Evolutionary conservation across 345 rosid genomes (phyloP).

Genomic region (Citrus australasica): DNA sequence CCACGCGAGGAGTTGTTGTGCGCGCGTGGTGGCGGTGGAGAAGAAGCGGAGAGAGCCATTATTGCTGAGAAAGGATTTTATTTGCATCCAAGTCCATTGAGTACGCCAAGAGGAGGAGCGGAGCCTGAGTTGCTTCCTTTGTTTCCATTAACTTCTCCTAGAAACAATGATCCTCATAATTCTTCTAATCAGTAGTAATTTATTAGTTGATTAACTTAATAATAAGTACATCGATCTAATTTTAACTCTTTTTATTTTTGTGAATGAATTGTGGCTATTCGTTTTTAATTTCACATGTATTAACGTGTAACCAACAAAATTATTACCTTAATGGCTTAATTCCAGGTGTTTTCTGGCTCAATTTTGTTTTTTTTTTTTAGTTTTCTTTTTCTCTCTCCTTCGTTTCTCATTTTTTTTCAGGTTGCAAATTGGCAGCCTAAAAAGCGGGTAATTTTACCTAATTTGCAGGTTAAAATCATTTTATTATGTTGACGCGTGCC

Average conservation of each 20-base stretch:
- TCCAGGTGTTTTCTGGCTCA: neutral
- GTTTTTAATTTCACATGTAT: neutral
- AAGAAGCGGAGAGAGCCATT: constrained; percentile 48
- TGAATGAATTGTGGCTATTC: neutral
- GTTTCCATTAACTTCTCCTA: constrained; percentile 73
- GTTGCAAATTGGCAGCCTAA: too few relatives aligned
- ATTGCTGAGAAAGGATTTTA: constrained; percentile 69
- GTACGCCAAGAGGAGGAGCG: constrained; percentile 38
- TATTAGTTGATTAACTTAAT: neutral
- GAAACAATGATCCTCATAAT: neutral
- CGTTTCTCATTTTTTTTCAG: too few relatives aligned
- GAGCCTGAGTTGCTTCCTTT: constrained; percentile 69
- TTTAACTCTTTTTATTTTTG: neutral
- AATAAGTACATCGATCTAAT: neutral
- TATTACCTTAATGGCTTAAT: neutral
- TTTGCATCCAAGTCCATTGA: constrained; percentile 58
- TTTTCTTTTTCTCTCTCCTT: too few relatives aligned
- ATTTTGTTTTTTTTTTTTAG: too few relatives aligned
- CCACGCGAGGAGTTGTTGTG: constrained; percentile 13
- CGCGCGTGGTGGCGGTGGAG: constrained; percentile 14
- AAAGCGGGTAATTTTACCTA: neutral
- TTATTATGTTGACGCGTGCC: neutral
- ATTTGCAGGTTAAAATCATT: neutral
- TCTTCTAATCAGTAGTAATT: neutral
- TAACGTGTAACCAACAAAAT: neutral